Conservation (phyloP, 495 filamentous ascomycete genomes). For the Friedmanniomyces simplex region DNA sequence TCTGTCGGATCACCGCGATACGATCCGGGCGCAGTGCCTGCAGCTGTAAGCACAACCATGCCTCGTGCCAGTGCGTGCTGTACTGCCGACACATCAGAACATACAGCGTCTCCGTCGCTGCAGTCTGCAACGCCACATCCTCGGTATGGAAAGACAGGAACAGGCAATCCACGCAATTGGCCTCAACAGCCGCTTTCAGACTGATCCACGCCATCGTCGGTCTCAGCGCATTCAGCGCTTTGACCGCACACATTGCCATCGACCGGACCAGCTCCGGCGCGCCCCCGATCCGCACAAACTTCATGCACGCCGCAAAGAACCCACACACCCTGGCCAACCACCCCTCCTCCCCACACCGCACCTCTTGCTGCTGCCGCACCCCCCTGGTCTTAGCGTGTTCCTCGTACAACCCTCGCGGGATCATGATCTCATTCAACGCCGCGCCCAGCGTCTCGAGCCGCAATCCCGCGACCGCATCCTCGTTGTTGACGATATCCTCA, state of each 20-base stretch:
- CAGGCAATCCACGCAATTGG: conserved; percentile 58
- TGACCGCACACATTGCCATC: conserved; percentile 35
- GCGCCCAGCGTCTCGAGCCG: conserved; percentile 75
- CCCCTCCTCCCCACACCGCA: conserved; percentile 68
- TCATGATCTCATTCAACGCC: conserved; percentile 86
- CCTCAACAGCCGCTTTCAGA: conserved; percentile 62
- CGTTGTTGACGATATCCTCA: conserved; percentile 84
- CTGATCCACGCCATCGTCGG: conserved; percentile 75
- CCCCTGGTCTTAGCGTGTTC: conserved; percentile 31
- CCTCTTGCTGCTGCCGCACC: conserved; percentile 35
- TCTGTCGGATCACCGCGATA: conserved; percentile 6
- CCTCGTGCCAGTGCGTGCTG: conserved; percentile 6
- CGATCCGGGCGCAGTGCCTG: conserved; percentile 10
- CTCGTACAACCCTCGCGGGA: conserved; percentile 60
- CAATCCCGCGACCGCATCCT: conserved; percentile 73
- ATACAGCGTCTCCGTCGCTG: conserved; percentile 15
- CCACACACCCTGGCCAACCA: conserved; percentile 73
- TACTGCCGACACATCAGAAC: conserved; percentile 10
- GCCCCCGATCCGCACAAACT: conserved; percentile 24
- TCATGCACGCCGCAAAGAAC: conserved; percentile 63
- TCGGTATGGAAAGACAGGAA: conserved; percentile 43
- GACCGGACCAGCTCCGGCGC: background rate
- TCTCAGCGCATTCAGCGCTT: conserved; percentile 62
- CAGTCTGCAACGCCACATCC: conserved; percentile 11
- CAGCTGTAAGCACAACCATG: conserved; percentile 4